Conservation (phyloP, 2,329 filamentous ascomycete genomes). For the Fusarium abutilonis region DNA sequence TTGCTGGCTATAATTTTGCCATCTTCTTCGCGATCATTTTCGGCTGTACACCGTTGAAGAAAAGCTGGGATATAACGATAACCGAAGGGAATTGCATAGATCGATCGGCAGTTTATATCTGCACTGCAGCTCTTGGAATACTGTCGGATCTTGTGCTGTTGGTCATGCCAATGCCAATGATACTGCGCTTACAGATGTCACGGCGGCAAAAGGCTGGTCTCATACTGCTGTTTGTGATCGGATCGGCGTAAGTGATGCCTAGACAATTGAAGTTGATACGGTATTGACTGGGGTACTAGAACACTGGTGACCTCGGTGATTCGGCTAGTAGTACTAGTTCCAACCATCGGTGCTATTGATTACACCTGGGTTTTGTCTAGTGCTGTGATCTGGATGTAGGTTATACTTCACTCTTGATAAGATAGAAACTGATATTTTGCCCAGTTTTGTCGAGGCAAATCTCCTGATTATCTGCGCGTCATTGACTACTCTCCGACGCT, state of each 20-base stretch:
- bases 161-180: slow-evolving; percentile 57
- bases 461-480: slow-evolving; percentile 52
- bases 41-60: slow-evolving; percentile 51
- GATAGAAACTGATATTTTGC: slow-evolving; percentile 9
- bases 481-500: slow-evolving; percentile 50
- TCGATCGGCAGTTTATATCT: slow-evolving; percentile 36
- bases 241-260: slow-evolving; percentile 45
- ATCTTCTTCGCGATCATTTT: slow-evolving; percentile 52
- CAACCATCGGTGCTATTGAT: slow-evolving; percentile 43
- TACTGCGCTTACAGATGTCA: slow-evolving; percentile 57
- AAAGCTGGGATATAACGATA: slow-evolving; percentile 46
- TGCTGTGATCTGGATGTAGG: slow-evolving; percentile 47
- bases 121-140: slow-evolving; percentile 58
- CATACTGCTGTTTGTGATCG: slow-evolving; percentile 57
- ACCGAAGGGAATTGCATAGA: slow-evolving; percentile 55
- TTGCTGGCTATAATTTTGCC: slow-evolving; percentile 47
- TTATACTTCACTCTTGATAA: background rate
- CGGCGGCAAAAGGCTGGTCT: slow-evolving; percentile 58
- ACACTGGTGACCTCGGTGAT: slow-evolving; percentile 52
- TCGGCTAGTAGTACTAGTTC: slow-evolving; percentile 46
- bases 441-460: slow-evolving; percentile 51
- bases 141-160: slow-evolving; percentile 59
- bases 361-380: slow-evolving; percentile 48
- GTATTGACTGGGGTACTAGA: slow-evolving; percentile 36
- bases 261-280: fast-evolving